phyloP scores from a whole-genome alignment of 164 flowering plant genomes.

The Litsea cubeba region DNA sequence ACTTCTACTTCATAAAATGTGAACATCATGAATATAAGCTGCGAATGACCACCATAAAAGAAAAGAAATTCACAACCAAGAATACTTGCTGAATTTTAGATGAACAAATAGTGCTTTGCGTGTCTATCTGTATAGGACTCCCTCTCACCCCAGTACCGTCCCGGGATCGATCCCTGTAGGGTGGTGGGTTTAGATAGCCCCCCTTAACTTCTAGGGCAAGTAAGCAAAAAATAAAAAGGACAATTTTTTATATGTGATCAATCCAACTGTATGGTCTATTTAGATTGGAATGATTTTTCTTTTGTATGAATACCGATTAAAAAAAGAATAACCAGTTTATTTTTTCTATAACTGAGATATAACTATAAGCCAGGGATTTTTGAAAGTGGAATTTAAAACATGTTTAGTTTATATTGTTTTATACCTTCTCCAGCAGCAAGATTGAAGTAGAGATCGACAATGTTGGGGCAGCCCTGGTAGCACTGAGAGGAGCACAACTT shows the following conservation, averaged over 20 bases:
- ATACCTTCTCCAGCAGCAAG: constrained; percentile 80
- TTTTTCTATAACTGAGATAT: no score
- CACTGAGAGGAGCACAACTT: constrained; percentile 65
- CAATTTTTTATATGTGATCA: background rate
- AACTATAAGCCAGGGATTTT: no score
- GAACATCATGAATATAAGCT: no score
- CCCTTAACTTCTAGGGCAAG: background rate
- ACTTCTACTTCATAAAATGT: no score
- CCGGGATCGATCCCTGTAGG: background rate
- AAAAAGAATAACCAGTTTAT: no score
- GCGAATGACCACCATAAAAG: no score
- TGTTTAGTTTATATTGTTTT: background rate
- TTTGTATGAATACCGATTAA: no score
- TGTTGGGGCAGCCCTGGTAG: constrained; percentile 56
- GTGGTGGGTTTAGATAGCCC: background rate
- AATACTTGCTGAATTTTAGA: no score
- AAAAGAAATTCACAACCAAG: no score
- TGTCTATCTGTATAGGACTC: background rate
- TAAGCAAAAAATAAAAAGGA: background rate
- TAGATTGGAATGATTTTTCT: background rate
- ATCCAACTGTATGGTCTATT: background rate
- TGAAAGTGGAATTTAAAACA: no score
- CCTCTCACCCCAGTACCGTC: background rate
- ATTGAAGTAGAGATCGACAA: constrained; percentile 70
- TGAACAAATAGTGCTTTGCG: no score